phyloP scores from a whole-genome alignment of 1,284 basidiomycete species.

The Austroboletus niveus region DNA sequence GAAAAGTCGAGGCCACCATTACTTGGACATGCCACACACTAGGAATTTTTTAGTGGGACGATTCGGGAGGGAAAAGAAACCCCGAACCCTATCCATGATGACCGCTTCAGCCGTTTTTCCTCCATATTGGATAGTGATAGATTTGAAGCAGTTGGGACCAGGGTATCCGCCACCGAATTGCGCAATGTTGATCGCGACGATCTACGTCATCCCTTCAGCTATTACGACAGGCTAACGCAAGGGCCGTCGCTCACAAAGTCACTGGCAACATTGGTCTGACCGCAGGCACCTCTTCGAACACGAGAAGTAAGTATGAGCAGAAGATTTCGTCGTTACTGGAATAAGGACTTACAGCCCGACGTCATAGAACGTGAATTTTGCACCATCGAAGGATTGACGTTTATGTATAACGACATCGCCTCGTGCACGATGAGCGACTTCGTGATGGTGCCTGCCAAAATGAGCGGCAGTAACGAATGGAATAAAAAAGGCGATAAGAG shows the following conservation, averaged over 20 bases:
- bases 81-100: conserved; percentile 64
- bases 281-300: conserved; percentile 52
- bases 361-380: conserved; percentile 53
- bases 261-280: conserved; percentile 39
- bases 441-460: conserved; percentile 40
- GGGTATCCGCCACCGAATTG: conserved; percentile 59
- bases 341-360: conserved; percentile 49
- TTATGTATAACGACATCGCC: conserved; percentile 40
- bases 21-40: conserved; percentile 70
- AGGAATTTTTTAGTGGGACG: conserved; percentile 3
- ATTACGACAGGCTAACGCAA: background rate
- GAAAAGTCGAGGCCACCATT: conserved; percentile 79
- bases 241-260: conserved; percentile 49
- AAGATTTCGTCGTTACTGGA: background rate
- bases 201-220: conserved; percentile 30
- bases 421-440: conserved; percentile 43
- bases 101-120: conserved; percentile 62
- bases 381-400: conserved; percentile 26
- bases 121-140: conserved; percentile 61
- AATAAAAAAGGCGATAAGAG: conserved; percentile 34
- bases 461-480: conserved; percentile 38
- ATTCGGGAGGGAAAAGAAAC: background rate
- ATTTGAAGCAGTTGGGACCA: conserved; percentile 59
- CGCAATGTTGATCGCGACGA: conserved; percentile 44
- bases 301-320: conserved; percentile 2